Base-by-base conservation (phyloP, 2,329 filamentous ascomycete genomes). In the Xylaria sp. region DNA sequence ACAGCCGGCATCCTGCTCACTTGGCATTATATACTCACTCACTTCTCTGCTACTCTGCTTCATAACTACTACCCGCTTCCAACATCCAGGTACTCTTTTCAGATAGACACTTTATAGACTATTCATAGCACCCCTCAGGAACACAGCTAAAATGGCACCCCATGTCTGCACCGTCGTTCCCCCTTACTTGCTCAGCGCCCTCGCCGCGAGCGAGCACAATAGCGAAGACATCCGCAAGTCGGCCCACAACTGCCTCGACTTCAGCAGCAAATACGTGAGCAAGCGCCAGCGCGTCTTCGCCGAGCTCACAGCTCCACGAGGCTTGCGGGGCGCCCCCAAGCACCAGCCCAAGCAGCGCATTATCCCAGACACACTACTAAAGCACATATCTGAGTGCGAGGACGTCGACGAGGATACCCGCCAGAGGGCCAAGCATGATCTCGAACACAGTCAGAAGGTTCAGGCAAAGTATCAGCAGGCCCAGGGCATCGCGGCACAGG, bases 141-240 rank as follows among this genome's bases (percentile, higher is more conserved):
- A 59, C 38, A 12, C 49, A 65, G 57, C 33, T 56, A 71, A 65
- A 33, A 73, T 73, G 72, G 64, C 71, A 4, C 35, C 67, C 54
- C 63, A 57, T 55, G 47, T 74, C 59, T 81, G 78, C 70, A 78
- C 73, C 61, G 77, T 82, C 60, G 77, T 83, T 4, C 81, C 81
- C 19, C 81, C 81, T 19, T 78, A 83, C 59, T 74, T 83, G 11
- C 75, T 83, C 21, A 73, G 70, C 33, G 76, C 75, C 57, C 81
- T 83, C 54, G 78, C 78, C 35, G 73, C 79, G 8, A 74, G 72
- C 50, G 78, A 77, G 38, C 65, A 74, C 61, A 80, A 80, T 38
- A 71, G 77, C 2, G 73, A 78, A 2, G 62, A 69, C 4, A 68
- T 77, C 37, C 76, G 79, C 23, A 61, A 75, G 33, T 72, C 76